Conservation (phyloP, 73 alveolate genomes). For the Tetrahymena malaccensis region DNA sequence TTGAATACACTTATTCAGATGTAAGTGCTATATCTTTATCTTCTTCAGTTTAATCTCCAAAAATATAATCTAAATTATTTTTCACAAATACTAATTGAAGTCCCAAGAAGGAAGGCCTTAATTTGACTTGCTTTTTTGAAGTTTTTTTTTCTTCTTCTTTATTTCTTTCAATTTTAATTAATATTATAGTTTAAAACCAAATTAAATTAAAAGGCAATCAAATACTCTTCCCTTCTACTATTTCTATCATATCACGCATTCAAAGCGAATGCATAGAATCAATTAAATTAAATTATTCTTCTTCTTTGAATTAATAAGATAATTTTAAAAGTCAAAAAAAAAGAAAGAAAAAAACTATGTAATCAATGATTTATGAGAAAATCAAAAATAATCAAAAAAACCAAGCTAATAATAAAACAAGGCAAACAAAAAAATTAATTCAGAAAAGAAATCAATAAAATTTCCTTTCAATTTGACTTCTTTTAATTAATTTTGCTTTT, state of each 20-base stretch:
- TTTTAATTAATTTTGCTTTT: background rate
- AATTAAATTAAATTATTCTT: background rate
- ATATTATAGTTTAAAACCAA: background rate
- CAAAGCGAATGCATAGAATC: background rate
- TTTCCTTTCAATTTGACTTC: background rate
- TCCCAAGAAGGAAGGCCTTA: background rate
- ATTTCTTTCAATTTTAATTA: background rate
- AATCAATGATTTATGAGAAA: background rate
- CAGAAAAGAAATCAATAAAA: background rate
- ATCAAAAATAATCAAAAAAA: background rate
- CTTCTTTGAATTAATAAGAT: background rate
- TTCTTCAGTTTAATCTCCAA: background rate
- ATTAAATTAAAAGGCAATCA: background rate
- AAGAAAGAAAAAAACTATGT: background rate
- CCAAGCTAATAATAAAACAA: background rate
- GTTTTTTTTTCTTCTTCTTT: background rate
- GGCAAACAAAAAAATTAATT: background rate
- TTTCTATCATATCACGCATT: background rate
- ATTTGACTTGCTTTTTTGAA: background rate
- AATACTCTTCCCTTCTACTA: background rate
- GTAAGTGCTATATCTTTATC: background rate
- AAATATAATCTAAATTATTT: background rate
- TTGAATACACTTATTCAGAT: background rate
- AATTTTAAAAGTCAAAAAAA: background rate
- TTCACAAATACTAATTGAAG: background rate